Evolutionary conservation across 345 rosid genomes (phyloP), one percentile per base, ranked within the genome.

Genomic region (Acer negundo): DNA sequence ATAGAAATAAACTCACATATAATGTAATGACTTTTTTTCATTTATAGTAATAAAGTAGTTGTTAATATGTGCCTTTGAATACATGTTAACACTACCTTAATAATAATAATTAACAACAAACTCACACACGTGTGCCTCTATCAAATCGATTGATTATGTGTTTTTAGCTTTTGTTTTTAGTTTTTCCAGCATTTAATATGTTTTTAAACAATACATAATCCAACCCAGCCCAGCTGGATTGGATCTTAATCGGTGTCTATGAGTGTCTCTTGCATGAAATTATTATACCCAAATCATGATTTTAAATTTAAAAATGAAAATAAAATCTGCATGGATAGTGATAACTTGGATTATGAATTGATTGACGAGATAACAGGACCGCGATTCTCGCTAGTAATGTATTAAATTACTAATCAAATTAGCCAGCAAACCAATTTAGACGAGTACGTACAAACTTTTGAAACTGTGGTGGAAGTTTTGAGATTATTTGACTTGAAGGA

Each of bases 381-480:
- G 85, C 71, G 73, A 80, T 77, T 82, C 42, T 51, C 83, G 87
- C 80, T 38, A 62, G 69, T 47, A 13, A 23, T 15, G 35, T 58
- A 56, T 63, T 62, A 71, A 20, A 64, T n/a, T 26, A 12, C 19
- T 38, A 46, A 47, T 28, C 70, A 47, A 49, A 7, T 16, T 38
- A 10, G 12, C 26, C 20, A 61, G 67, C 58, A 17, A 6, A 47
- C 22, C 28, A 58, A 20, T n/a, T 38, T 10, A 19, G 51, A 72
- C 17, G 74, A 74, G 12, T 17, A 49, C 0, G 24, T n/a, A n/a
- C 62, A 28, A 17, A 7, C 10, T 6, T 23, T 28, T n/a, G 62
- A 55, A n/a, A 38, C 16, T 3, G 13, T 23, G 12, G 26, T 19
- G 16, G 19, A 26, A 47, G 35, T 62, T 63, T 23, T 26, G 11